Evolutionary conservation across 164 flowering plant genomes (phyloP).

Genomic region (Hamamelis virginiana): DNA sequence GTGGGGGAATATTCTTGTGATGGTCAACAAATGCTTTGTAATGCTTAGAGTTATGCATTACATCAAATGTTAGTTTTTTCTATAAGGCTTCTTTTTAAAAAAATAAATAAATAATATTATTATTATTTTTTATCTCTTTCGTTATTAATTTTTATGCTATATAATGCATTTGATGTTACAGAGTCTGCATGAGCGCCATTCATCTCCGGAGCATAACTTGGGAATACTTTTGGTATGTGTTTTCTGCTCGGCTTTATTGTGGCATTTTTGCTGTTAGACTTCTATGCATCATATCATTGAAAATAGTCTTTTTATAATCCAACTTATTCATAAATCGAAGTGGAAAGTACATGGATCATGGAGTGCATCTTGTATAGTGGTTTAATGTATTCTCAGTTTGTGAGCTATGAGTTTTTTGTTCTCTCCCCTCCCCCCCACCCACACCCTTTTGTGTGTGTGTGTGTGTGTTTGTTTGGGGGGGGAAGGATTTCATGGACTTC

Average conservation of each 20-base stretch:
- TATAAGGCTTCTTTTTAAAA: neutral
- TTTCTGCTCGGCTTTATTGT: conserved; percentile 1
- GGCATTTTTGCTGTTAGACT: neutral
- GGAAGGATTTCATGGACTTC: neutral
- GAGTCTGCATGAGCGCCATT: conserved; percentile 36
- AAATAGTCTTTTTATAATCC: neutral
- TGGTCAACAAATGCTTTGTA: neutral
- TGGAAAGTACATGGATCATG: neutral
- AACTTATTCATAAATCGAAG: neutral
- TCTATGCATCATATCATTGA: neutral
- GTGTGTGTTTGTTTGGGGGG: no score
- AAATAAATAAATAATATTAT: no score
- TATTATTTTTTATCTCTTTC: neutral
- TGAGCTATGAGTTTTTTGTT: neutral
- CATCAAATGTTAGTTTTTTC: neutral
- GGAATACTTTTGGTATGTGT: conserved; percentile 85
- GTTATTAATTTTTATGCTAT: neutral
- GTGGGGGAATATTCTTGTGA: neutral
- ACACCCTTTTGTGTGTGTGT: neutral
- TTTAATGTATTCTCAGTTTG: neutral
- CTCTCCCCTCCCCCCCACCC: no score
- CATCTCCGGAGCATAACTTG: conserved; percentile 67
- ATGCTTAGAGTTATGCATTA: neutral
- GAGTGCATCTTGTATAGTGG: neutral
- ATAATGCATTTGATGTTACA: conserved; percentile 27